phyloP scores from a whole-genome alignment of 805 yeast species.

The Schwanniomyces vanrijiae region DNA sequence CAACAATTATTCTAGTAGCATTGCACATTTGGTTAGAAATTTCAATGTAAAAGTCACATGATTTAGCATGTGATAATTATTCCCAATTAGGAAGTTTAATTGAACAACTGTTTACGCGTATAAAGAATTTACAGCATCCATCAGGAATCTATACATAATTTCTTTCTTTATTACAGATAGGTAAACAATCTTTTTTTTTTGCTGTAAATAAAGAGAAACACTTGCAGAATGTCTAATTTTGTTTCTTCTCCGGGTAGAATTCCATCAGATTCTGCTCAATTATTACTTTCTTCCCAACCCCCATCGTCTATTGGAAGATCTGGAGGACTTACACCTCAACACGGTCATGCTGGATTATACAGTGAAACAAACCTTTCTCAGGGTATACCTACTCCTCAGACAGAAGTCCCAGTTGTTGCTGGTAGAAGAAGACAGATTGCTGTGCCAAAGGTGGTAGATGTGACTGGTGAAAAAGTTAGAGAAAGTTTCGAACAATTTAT shows the following conservation, averaged over 20 bases:
- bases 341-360: conserved; percentile 23
- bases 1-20: no score
- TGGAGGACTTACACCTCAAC: conserved; percentile 31
- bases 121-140: not conserved
- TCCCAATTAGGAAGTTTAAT: conserved; percentile 18
- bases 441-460: conserved; percentile 85
- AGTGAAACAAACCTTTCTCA: conserved; percentile 23
- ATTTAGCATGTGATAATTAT: conserved; percentile 8
- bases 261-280: conserved; percentile 44
- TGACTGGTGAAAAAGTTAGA: conserved; percentile 90
- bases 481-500: conserved; percentile 87
- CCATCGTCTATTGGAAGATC: conserved; percentile 41
- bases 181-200: not conserved
- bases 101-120: conserved; percentile 10
- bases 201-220: not conserved
- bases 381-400: conserved; percentile 14
- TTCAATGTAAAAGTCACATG: not conserved
- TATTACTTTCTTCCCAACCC: conserved; percentile 41
- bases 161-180: not conserved
- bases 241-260: conserved; percentile 45
- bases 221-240: conserved; percentile 34
- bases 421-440: conserved; percentile 60
- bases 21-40: no score
- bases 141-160: not conserved
- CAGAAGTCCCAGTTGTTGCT: conserved; percentile 15